A percentile compares a stretch with the other conserved stretches of the same genome.
Evolutionary conservation across 139 green algal species (phyloP).

Genomic region (Picochlorum sp.): DNA sequence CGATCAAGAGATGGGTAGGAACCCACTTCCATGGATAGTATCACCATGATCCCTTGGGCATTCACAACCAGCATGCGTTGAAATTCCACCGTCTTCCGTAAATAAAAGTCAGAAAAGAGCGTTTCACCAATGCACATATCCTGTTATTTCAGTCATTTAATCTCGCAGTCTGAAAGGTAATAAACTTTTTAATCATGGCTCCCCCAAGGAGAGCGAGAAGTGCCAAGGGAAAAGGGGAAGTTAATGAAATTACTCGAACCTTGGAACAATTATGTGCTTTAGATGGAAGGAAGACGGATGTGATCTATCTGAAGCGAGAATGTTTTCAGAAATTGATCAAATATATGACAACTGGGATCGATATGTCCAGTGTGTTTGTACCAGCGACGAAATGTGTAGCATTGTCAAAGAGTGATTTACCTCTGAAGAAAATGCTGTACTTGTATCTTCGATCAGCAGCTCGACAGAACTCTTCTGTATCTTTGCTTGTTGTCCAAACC

Average conservation of each 20-base stretch:
- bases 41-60: too few species aligned
- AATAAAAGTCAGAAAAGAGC: too few species aligned
- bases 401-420: conserved; percentile 28
- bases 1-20: too few species aligned
- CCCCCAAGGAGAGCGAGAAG: background rate
- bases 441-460: conserved; percentile 83
- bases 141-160: too few species aligned
- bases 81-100: too few species aligned
- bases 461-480: conserved; percentile 33
- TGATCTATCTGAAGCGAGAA: conserved; percentile 47
- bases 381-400: conserved; percentile 36
- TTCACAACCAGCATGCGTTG: too few species aligned
- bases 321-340: conserved; percentile 80
- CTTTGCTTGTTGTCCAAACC: conserved; percentile 32
- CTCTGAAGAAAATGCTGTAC: conserved; percentile 95
- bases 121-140: too few species aligned
- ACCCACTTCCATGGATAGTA: too few species aligned
- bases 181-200: background rate
- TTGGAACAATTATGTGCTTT: conserved; percentile 27
- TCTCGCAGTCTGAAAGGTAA: background rate
- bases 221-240: conserved; percentile 7
- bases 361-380: conserved; percentile 86
- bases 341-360: conserved; percentile 88
- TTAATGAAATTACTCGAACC: conserved; percentile 25
- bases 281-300: conserved; percentile 18